Evolutionary conservation across 192 early-diverging fungal species (phyloP).

Genomic region (Entomortierella chlamydospora): DNA sequence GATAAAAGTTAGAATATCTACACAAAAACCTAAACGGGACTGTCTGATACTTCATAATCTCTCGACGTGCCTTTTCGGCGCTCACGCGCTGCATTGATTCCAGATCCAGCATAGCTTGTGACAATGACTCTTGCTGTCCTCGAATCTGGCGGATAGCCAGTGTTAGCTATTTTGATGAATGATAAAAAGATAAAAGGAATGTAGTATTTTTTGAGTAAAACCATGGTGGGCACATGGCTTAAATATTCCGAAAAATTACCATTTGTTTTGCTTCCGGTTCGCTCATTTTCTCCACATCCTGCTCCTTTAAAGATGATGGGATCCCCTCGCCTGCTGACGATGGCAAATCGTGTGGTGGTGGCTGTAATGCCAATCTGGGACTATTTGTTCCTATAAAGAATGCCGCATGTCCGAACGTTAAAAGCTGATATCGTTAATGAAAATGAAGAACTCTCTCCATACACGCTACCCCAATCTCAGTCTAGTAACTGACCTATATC

Average conservation of each 20-base stretch:
- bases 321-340: conserved; percentile 1
- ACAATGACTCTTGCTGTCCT: conserved; percentile 14
- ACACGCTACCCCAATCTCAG: too few species aligned
- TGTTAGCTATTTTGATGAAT: conserved; percentile 35
- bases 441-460: too few species aligned
- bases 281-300: conserved; percentile 23
- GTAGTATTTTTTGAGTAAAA: neutral
- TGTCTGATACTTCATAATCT: neutral
- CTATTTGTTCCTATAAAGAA: neutral
- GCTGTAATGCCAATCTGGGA: conserved; percentile 21
- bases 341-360: conserved; percentile 34
- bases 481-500: neutral
- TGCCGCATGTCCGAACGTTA: neutral
- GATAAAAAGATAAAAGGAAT: neutral
- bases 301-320: conserved; percentile 14
- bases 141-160: conserved; percentile 34
- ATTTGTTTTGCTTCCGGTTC: conserved; percentile 25
- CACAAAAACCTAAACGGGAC: neutral
- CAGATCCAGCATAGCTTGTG: conserved; percentile 13
- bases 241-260: conserved; percentile 1
- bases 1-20: neutral
- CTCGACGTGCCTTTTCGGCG: conserved; percentile 15
- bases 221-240: neutral
- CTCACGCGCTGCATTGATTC: conserved; percentile 32
- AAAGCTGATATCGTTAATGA: too few species aligned